Conservation (phyloP, 2,329 filamentous ascomycete genomes). For the Sclerotiophoma versabilis region DNA sequence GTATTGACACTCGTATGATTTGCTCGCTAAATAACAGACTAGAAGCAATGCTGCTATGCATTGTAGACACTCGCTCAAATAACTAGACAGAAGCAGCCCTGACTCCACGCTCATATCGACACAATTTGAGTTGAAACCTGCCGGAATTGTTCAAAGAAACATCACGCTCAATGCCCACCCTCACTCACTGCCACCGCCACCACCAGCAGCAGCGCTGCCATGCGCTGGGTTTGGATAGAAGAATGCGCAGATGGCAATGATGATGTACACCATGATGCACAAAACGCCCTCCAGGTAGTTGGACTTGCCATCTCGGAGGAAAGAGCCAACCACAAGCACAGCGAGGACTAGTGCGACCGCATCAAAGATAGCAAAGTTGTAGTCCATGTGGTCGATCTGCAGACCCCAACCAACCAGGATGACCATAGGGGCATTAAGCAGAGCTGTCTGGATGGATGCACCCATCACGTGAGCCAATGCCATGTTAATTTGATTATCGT, state of each 20-base stretch:
- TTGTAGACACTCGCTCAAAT: constrained; percentile 14
- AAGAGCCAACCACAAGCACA: constrained; percentile 86
- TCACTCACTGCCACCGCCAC: no score
- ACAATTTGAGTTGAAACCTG: background rate
- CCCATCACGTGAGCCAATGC: constrained; percentile 86
- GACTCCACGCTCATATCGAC: background rate
- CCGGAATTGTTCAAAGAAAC: no score
- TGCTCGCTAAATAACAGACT: constrained; percentile 23
- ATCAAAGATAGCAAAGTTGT: constrained; percentile 90
- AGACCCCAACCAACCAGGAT: constrained; percentile 86
- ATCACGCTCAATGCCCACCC: constrained; percentile 17
- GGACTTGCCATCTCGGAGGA: constrained; percentile 84
- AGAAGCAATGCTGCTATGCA: background rate
- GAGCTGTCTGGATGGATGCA: constrained; percentile 85
- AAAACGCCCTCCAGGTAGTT: constrained; percentile 90
- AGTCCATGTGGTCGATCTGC: constrained; percentile 67
- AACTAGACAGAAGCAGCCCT: background rate
- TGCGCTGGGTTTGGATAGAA: constrained; percentile 64
- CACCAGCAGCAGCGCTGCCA: background rate
- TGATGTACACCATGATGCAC: constrained; percentile 73
- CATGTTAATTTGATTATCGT: constrained; percentile 83
- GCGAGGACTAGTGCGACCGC: constrained; percentile 80
- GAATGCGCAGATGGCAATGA: constrained; percentile 68
- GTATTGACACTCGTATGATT: constrained; percentile 11
- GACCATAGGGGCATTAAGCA: constrained; percentile 85